phyloP scores from a whole-genome alignment of 352 stramenopile species.

The Saprolegnia diclina region DNA sequence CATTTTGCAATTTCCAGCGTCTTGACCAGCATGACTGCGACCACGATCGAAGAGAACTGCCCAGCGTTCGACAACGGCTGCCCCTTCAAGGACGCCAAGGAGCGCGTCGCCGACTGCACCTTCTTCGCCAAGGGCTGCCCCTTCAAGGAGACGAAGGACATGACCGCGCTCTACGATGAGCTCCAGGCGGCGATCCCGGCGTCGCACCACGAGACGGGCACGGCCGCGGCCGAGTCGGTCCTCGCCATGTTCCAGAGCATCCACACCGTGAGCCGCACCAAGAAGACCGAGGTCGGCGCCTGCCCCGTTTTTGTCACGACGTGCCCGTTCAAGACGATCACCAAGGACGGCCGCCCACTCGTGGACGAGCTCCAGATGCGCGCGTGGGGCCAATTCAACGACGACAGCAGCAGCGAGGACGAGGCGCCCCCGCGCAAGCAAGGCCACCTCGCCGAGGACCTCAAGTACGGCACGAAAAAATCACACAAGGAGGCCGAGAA shows the following conservation, averaged over 20 bases:
- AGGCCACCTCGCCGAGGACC: conserved; percentile 37
- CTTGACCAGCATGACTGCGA: neutral
- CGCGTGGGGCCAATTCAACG: conserved; percentile 16
- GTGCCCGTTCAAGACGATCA: conserved; percentile 27
- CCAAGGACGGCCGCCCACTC: conserved; percentile 10
- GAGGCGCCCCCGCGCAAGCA: neutral
- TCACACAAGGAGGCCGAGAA: conserved; percentile 67
- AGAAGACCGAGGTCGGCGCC: conserved; percentile 20
- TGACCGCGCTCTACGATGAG: neutral
- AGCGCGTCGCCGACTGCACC: neutral
- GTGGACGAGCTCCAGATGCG: conserved; percentile 23
- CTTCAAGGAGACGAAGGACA: conserved; percentile 17
- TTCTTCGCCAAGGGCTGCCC: conserved; percentile 24
- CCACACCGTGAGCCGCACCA: conserved; percentile 11
- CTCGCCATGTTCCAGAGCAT: conserved; percentile 25
- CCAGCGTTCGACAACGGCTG: conserved; percentile 16
- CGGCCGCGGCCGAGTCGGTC: neutral
- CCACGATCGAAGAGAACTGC: neutral
- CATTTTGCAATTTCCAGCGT: neutral
- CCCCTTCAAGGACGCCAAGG: neutral
- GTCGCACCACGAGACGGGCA: conserved; percentile 16
- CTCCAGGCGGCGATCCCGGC: conserved; percentile 18
- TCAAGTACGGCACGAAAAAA: conserved; percentile 61
- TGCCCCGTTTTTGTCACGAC: conserved; percentile 24
- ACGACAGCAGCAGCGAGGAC: neutral